Conservation (phyloP, 768 basidiomycete species). For the Crucibulum laeve region DNA sequence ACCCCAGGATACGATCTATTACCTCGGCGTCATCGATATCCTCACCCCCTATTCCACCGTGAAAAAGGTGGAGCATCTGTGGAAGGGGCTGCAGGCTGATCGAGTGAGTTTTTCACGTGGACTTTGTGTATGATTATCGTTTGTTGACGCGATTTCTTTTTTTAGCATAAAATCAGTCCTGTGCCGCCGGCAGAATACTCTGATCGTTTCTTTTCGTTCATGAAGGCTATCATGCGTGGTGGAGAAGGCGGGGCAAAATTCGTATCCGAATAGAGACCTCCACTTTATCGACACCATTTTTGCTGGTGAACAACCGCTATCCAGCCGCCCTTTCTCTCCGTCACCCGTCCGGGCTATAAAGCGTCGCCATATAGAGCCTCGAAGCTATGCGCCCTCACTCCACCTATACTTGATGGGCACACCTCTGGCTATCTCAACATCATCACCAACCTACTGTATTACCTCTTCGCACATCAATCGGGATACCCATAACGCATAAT, state of each 20-base stretch:
- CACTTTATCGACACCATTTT: too few relatives aligned
- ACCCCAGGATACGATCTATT: conserved; percentile 76
- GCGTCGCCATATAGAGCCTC: too few relatives aligned
- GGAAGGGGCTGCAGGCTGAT: conserved; percentile 88
- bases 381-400: too few relatives aligned
- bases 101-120: conserved; percentile 52
- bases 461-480: too few relatives aligned
- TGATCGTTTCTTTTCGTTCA: conserved; percentile 82
- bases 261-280: conserved; percentile 31
- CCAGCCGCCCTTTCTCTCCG: too few relatives aligned
- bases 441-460: too few relatives aligned
- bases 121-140: not conserved
- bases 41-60: conserved; percentile 77
- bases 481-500: too few relatives aligned
- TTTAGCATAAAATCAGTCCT: conserved; percentile 91
- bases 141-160: conserved; percentile 7
- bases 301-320: too few relatives aligned
- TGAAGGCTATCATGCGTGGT: conserved; percentile 82
- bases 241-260: conserved; percentile 60
- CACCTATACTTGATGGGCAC: too few relatives aligned
- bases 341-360: too few relatives aligned
- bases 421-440: too few relatives aligned
- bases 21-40: conserved; percentile 96
- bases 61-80: conserved; percentile 86
- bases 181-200: conserved; percentile 86